A percentile compares a stretch with the other conserved stretches of the same genome.
Conservation (phyloP, 1,139 yeast species). For the Taphrina flavorubra region DNA sequence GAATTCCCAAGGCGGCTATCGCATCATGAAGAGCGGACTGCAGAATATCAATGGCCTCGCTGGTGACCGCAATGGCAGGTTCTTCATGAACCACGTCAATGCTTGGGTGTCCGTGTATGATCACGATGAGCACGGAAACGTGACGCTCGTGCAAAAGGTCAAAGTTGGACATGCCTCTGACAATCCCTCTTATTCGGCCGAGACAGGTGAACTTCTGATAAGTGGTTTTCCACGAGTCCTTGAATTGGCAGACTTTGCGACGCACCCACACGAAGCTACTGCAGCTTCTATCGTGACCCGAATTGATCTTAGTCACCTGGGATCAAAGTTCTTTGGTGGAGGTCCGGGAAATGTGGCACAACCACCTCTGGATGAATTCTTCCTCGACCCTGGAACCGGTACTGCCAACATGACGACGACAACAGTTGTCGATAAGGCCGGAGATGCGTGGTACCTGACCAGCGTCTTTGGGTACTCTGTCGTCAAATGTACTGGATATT, state of each 20-base stretch:
- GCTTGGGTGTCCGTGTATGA: conserved; percentile 27
- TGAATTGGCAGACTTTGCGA: conserved; percentile 26
- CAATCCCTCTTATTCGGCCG: conserved; percentile 30
- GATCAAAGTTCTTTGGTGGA: conserved; percentile 14
- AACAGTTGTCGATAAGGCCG: conserved; percentile 31
- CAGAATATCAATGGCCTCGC: conserved; percentile 33
- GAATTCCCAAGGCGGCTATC: conserved; percentile 29
- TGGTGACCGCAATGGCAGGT: conserved; percentile 33
- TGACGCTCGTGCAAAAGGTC: conserved; percentile 25
- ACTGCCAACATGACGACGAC: conserved; percentile 32
- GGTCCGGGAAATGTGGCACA: conserved; percentile 11
- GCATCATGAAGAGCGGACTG: conserved; percentile 18
- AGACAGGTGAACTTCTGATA: conserved; percentile 28
- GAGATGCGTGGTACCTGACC: conserved; percentile 34
- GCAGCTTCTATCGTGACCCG: conserved; percentile 30
- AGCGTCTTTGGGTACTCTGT: conserved; percentile 24
- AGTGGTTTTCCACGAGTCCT: conserved; percentile 30
- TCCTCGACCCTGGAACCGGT: conserved; percentile 33
- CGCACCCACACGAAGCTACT: conserved; percentile 17
- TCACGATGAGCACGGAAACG: conserved; percentile 16
- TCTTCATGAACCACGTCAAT: conserved; percentile 35
- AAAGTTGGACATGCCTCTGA: conserved; percentile 27
- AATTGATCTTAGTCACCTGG: conserved; percentile 25
- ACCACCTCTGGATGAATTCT: conserved; percentile 34
- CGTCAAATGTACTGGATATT: conserved; percentile 33